Evolutionary conservation across 208 protist genomes (phyloP).

Genomic region (Wallacemonas sp.): DNA sequence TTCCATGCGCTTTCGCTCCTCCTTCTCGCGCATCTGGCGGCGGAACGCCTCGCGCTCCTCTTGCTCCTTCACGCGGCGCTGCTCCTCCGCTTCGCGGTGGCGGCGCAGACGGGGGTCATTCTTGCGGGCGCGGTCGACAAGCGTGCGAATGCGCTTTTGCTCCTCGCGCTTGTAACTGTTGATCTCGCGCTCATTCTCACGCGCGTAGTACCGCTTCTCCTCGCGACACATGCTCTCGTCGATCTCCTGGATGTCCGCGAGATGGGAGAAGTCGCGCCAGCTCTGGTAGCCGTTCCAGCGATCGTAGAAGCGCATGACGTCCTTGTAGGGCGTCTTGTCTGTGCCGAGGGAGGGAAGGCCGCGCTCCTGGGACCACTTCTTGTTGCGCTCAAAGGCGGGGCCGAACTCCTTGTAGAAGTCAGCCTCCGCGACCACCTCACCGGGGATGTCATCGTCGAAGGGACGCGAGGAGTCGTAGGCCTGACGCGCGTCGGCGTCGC

Average conservation of each 20-base stretch:
- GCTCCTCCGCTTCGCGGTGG: slow-evolving; percentile 74
- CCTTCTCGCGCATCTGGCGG: slow-evolving; percentile 54
- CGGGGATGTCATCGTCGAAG: slow-evolving; percentile 94
- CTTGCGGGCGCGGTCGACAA: slow-evolving; percentile 90
- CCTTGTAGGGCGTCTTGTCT: slow-evolving; percentile 51
- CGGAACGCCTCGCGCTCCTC: slow-evolving; percentile 77
- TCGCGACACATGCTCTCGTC: slow-evolving; percentile 93
- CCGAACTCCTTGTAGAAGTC: slow-evolving; percentile 92
- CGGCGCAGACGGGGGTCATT: slow-evolving; percentile 93
- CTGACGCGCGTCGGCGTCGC: slow-evolving; percentile 80
- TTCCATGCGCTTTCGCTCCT: slow-evolving; percentile 52
- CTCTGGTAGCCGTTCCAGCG: slow-evolving; percentile 94
- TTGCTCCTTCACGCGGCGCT: slow-evolving; percentile 50
- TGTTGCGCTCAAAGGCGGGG: slow-evolving; percentile 93
- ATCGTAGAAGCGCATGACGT: slow-evolving; percentile 94
- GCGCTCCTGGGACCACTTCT: slow-evolving; percentile 75
- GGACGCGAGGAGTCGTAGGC: slow-evolving; percentile 94
- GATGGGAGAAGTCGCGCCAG: slow-evolving; percentile 95
- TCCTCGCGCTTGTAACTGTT: slow-evolving; percentile 85
- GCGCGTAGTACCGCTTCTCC: slow-evolving; percentile 96
- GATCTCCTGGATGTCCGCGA: slow-evolving; percentile 92
- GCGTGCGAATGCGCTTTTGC: slow-evolving; percentile 77
- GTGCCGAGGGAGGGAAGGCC: slow-evolving; percentile 77
- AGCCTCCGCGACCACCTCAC: slow-evolving; percentile 36
- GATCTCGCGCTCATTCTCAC: slow-evolving; percentile 94